Base-by-base conservation (phyloP, 257 asterid genomes). In the Solanum pinnatisectum region DNA sequence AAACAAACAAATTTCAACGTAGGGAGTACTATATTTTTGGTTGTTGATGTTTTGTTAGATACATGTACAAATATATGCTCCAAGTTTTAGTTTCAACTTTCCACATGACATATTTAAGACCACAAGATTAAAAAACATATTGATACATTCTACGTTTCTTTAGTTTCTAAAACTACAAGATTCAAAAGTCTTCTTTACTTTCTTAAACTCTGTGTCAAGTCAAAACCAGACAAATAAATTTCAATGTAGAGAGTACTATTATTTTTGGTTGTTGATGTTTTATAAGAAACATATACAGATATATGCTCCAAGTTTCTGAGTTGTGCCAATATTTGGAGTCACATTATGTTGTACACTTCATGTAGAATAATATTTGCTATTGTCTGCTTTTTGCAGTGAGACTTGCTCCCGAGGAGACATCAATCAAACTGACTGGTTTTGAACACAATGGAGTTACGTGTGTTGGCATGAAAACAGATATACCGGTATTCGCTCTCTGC, bases 391-490 rank as follows among this genome's bases (percentile, higher is more conserved):
- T 71, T 93, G 92, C 96, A 96, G 99, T 96, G 96, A 93, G 99
- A 91, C 98, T 97, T 88, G 99, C 99, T 90, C 98, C 99, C 20
- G 99, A 95, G 90, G 98, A 94, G 90, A 78, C 84, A 89, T 96
- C 98, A n/a, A 89, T n/a, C 23, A 90, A 89, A 86, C 90, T 97
- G 94, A 97, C 99, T 49, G 98, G 99, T 83, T 95, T 91, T 85
- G 95, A 86, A 88, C 99, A 93, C 95, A 97, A 96, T 90, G 99
- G 92, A 63, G 98, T 97, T 76, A 95, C 99, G 76, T 97, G 99
- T 89, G 89, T 97, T 86, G 99, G 98, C 93, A 94, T 95, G 99
- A 91, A 94, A 93, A 94, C 99, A 20, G 96, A 97, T 79, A 94
- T 96, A 84, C 99, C 98, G 93, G 99, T 97, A 95, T 81, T 27